A percentile compares a stretch with the other conserved stretches of the same genome.
Evolutionary conservation across 805 yeast genomes (phyloP).

Genomic region (Schwanniomyces sp.): DNA sequence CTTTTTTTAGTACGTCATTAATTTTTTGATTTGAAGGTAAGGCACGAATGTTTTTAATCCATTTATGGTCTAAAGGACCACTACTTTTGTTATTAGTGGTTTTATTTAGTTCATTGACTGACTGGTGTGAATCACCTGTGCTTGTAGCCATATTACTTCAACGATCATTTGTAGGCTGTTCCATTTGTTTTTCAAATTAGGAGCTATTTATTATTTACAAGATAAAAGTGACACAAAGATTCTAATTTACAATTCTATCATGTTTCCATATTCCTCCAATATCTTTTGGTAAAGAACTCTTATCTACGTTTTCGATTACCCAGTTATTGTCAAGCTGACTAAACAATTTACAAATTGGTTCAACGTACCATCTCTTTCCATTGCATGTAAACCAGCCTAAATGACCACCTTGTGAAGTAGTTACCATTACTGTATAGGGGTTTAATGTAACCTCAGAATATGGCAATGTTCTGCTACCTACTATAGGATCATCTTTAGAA

Average conservation of each 20-base stretch:
- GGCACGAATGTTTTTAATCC: constrained; percentile 27
- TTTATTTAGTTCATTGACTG: not conserved
- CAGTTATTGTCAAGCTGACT: constrained; percentile 28
- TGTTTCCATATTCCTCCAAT: constrained; percentile 30
- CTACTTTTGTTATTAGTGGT: not conserved
- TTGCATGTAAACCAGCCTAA: constrained; percentile 47
- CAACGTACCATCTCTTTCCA: constrained; percentile 39
- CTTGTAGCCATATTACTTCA: not conserved
- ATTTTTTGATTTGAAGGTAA: constrained; percentile 33
- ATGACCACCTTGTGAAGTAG: constrained; percentile 73
- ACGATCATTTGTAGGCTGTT: not conserved
- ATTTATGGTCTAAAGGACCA: constrained; percentile 8
- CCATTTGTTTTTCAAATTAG: not conserved
- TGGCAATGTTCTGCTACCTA: constrained; percentile 55
- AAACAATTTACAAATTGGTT: constrained; percentile 34
- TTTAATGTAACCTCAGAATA: constrained; percentile 46
- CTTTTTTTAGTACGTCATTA: constrained; percentile 33
- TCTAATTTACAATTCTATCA: constrained; percentile 20
- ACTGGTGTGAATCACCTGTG: not conserved
- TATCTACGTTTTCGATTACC: constrained; percentile 16
- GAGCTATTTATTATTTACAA: not conserved
- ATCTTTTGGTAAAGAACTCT: constrained; percentile 26
- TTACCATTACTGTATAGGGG: constrained; percentile 57
- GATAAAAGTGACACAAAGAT: not conserved
- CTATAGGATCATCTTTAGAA: constrained; percentile 68